Evolutionary conservation across 768 basidiomycete genomes (phyloP).

Genomic region (Kwoniella europaea): DNA sequence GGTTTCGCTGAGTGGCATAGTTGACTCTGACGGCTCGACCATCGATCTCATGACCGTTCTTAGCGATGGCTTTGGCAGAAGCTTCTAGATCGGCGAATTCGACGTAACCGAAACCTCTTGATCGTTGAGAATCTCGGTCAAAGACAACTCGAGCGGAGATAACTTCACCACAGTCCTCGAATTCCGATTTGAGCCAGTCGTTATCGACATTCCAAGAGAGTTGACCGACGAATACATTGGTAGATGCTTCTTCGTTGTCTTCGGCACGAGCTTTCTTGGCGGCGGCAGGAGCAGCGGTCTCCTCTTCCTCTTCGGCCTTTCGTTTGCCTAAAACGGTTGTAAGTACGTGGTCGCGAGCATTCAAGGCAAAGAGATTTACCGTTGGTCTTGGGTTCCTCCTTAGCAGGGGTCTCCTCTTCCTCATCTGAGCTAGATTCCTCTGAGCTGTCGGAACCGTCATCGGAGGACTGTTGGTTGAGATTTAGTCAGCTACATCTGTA

Average conservation of each 20-base stretch:
- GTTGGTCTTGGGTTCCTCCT: slow-evolving; percentile 37
- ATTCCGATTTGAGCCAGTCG: slow-evolving; percentile 90
- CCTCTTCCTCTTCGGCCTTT: slow-evolving; percentile 74
- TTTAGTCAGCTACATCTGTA: background rate
- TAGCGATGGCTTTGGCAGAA: slow-evolving; percentile 73
- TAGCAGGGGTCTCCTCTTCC: slow-evolving; percentile 36
- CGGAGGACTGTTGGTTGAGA: slow-evolving; percentile 21
- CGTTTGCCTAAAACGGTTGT: slow-evolving; percentile 67
- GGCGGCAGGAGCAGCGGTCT: slow-evolving; percentile 69
- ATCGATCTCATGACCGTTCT: slow-evolving; percentile 85
- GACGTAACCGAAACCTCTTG: slow-evolving; percentile 65
- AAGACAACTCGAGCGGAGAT: slow-evolving; percentile 81
- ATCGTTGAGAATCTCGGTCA: slow-evolving; percentile 60
- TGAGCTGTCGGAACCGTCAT: slow-evolving; percentile 34
- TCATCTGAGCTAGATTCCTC: slow-evolving; percentile 36
- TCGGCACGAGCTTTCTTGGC: slow-evolving; percentile 73
- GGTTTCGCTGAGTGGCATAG: slow-evolving; percentile 69
- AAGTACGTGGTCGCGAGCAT: background rate
- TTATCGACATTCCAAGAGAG: slow-evolving; percentile 97
- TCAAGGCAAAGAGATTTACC: slow-evolving; percentile 4
- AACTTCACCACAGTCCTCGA: slow-evolving; percentile 85
- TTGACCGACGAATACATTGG: slow-evolving; percentile 85
- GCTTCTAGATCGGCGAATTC: slow-evolving; percentile 63
- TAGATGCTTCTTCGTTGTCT: slow-evolving; percentile 63
- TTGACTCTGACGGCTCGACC: slow-evolving; percentile 87